phyloP scores from a whole-genome alignment of 148 eudicot species.

The Limonium bicolor region DNA sequence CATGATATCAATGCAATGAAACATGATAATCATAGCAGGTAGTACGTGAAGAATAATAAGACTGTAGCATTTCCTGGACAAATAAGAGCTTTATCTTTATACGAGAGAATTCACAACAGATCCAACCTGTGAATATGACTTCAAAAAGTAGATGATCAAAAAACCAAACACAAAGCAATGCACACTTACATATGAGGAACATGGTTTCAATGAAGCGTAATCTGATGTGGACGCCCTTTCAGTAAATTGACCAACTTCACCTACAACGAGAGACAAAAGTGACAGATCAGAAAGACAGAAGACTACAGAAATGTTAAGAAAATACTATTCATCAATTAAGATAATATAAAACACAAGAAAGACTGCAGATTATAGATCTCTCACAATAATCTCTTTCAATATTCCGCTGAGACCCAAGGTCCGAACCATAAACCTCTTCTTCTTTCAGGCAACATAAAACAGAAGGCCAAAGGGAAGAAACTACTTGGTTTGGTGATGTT shows the following conservation, averaged over 20 bases:
- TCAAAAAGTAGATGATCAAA: too few relatives aligned
- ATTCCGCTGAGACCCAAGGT: conserved; percentile 15
- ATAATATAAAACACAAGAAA: neutral
- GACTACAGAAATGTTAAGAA: too few relatives aligned
- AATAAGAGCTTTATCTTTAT: too few relatives aligned
- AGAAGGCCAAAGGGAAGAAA: conserved; percentile 51
- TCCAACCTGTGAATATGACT: too few relatives aligned
- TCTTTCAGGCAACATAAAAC: conserved; percentile 51
- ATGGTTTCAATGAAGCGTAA: conserved; percentile 20
- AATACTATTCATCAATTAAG: too few relatives aligned
- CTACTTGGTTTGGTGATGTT: conserved; percentile 22
- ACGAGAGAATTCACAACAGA: too few relatives aligned
- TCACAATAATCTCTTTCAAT: conserved; percentile 12
- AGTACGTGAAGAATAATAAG: too few relatives aligned
- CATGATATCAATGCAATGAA: too few relatives aligned
- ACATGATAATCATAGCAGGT: too few relatives aligned
- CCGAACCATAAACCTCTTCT: conserved; percentile 37
- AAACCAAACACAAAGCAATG: conserved; percentile 3
- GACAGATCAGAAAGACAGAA: neutral
- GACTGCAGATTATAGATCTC: conserved; percentile 10
- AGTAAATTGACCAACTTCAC: conserved; percentile 13
- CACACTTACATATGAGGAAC: conserved; percentile 40
- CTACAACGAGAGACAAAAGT: conserved; percentile 12
- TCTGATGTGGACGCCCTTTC: neutral
- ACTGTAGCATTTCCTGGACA: too few relatives aligned